phyloP scores from a whole-genome alignment of 306 rosid species.

The Corylus avellana region DNA sequence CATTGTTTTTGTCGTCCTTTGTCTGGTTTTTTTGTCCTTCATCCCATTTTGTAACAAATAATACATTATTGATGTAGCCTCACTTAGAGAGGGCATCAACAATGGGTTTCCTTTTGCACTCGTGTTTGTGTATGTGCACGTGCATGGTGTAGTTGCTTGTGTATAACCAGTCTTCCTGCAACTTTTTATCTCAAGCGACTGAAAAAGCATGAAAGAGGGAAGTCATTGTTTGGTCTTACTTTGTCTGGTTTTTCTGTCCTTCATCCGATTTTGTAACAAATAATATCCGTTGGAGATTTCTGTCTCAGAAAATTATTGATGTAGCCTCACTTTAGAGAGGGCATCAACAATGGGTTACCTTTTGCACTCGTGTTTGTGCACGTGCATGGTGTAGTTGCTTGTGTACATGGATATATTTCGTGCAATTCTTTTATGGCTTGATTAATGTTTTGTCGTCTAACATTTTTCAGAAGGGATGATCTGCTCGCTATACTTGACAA shows the following conservation, averaged over 20 bases:
- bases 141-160: not conserved
- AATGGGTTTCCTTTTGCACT: no score
- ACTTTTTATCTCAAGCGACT: not conserved
- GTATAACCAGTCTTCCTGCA: not conserved
- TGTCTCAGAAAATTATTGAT: not conserved
- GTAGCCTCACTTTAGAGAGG: not conserved
- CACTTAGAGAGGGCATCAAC: not conserved
- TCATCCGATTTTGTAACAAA: not conserved
- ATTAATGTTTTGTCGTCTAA: not conserved
- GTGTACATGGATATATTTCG: not conserved
- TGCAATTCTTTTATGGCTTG: not conserved
- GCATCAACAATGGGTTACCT: no score
- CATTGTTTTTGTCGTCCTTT: not conserved
- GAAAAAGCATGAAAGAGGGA: not conserved
- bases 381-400: not conserved
- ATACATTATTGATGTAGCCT: not conserved
- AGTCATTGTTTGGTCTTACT: not conserved
- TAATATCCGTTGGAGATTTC: not conserved
- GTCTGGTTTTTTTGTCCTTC: not conserved
- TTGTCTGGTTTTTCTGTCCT: not conserved
- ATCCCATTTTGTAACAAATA: not conserved
- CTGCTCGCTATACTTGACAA: conserved; percentile 28
- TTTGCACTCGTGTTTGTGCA: no score
- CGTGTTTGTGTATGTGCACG: no score
- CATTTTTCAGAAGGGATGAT: conserved; percentile 7